Conservation (phyloP, 768 basidiomycete genomes). For the Rossbeevera mucosa region DNA sequence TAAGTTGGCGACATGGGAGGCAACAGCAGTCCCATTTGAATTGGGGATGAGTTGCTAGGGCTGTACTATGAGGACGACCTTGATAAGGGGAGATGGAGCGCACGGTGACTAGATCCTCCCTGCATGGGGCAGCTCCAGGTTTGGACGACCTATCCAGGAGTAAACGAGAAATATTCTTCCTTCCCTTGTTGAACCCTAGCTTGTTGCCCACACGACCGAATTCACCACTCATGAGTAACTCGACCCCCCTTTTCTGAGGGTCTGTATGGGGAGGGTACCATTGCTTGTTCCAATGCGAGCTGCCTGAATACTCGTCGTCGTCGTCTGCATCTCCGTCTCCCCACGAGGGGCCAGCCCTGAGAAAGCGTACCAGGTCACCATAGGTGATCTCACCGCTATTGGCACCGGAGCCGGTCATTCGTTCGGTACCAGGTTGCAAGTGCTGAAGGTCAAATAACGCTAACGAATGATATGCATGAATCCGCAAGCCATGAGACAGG, state of each 20-base stretch:
- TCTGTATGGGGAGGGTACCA: conserved; percentile 44
- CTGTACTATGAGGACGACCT: conserved; percentile 1
- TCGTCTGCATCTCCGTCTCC: conserved; percentile 37
- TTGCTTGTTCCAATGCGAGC: conserved; percentile 25
- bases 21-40: conserved; percentile 73
- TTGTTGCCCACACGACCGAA: conserved; percentile 66
- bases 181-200: conserved; percentile 37
- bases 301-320: conserved; percentile 25
- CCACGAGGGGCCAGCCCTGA: conserved; percentile 11
- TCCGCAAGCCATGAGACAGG: not conserved
- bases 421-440: conserved; percentile 14
- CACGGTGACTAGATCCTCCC: conserved; percentile 57
- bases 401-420: not conserved
- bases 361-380: conserved; percentile 22
- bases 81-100: conserved; percentile 17
- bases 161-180: conserved; percentile 45
- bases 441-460: conserved; percentile 30
- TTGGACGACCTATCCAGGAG: conserved; percentile 41
- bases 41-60: conserved; percentile 71
- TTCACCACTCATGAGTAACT: conserved; percentile 70
- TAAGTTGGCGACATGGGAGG: conserved; percentile 64
- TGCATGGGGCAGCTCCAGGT: conserved; percentile 33
- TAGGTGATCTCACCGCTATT: conserved; percentile 17
- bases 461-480: conserved; percentile 9
- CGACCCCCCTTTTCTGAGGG: conserved; percentile 59